Evolutionary conservation across 164 flowering plant species (phyloP).

Genomic region (Vitis amurensis): DNA sequence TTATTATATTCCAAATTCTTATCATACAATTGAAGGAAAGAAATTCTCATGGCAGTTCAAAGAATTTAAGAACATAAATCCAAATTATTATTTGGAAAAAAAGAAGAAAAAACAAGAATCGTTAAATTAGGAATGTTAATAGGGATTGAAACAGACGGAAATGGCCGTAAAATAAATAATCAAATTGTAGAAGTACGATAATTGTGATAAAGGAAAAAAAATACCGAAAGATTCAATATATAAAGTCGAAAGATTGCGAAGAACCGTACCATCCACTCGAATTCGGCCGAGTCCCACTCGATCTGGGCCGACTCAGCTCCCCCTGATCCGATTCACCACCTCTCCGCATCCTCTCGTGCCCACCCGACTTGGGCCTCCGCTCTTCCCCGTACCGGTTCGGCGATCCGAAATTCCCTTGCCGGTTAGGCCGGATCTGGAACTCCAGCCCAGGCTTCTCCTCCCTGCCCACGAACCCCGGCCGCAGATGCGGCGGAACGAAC

Average conservation of each 20-base stretch:
- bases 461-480: conserved; percentile 61
- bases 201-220: too few relatives aligned
- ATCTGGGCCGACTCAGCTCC: conserved; percentile 42
- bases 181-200: too few relatives aligned
- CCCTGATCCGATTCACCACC: conserved; percentile 33
- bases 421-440: conserved; percentile 15
- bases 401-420: conserved; percentile 32
- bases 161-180: too few relatives aligned
- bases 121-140: too few relatives aligned
- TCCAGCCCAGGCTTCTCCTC: conserved; percentile 49
- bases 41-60: too few relatives aligned
- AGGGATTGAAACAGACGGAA: too few relatives aligned
- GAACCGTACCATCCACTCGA: conserved; percentile 36
- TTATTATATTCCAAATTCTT: too few relatives aligned
- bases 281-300: conserved; percentile 52
- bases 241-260: neutral
- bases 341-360: conserved; percentile 42
- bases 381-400: conserved; percentile 34
- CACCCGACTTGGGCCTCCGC: conserved; percentile 64
- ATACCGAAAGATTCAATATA: too few relatives aligned
- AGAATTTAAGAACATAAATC: too few relatives aligned
- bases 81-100: too few relatives aligned
- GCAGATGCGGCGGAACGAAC: conserved; percentile 78
- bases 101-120: too few relatives aligned
- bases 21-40: too few relatives aligned